Evolutionary conservation across 192 early-diverging fungal species (phyloP).

Genomic region (Phlyctochytrium arcticum): DNA sequence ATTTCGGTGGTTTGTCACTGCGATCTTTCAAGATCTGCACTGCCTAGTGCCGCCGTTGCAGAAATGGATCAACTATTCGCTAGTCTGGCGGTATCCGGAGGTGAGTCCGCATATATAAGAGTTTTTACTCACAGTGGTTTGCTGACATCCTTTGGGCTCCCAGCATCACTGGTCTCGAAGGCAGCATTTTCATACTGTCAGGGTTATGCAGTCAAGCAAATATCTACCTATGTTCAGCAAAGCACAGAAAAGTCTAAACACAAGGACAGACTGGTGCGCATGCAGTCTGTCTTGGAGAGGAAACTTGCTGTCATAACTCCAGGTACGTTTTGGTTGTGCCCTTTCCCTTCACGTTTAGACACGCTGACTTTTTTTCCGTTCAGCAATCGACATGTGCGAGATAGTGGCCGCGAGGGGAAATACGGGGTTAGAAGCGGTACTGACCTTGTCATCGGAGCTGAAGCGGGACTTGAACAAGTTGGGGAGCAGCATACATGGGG

Average conservation of each 20-base stretch:
- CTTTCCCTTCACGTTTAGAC: too few relatives aligned
- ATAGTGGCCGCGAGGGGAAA: constrained; percentile 17
- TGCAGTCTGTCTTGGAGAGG: constrained; percentile 1
- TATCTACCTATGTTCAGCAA: constrained; percentile 6
- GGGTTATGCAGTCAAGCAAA: constrained; percentile 11
- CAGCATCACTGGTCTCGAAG: constrained; percentile 13
- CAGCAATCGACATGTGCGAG: constrained; percentile 21
- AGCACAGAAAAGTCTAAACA: constrained; percentile 8
- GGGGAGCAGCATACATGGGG: neutral
- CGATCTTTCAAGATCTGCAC: too few relatives aligned
- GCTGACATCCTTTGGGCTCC: neutral
- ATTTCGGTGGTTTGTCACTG: too few relatives aligned
- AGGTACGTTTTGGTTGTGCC: too few relatives aligned
- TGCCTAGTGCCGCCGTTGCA: too few relatives aligned
- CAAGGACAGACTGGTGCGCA: neutral
- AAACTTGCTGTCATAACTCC: constrained; percentile 9
- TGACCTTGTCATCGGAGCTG: constrained; percentile 4
- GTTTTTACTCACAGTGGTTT: neutral
- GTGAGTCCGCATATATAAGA: constrained; percentile 23
- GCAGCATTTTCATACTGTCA: constrained; percentile 23
- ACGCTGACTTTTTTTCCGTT: too few relatives aligned
- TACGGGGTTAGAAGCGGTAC: constrained; percentile 8
- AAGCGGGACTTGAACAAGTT: neutral
- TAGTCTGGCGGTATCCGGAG: constrained; percentile 57
- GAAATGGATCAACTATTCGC: constrained; percentile 64